Evolutionary conservation across 305 asterid species (phyloP), one percentile per base, ranked within the genome.

Genomic region (Withania somnifera): DNA sequence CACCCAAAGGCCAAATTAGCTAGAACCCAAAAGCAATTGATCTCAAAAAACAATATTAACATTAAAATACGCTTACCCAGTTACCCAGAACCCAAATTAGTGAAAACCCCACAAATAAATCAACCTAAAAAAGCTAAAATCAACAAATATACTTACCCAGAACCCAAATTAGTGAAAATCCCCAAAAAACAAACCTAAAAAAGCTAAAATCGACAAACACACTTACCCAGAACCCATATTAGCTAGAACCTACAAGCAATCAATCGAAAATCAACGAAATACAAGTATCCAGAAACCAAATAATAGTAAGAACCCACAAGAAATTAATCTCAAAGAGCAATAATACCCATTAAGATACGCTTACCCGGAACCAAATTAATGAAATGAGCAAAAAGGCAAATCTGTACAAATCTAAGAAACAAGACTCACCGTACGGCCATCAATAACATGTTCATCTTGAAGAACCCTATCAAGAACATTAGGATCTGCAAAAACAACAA

Each of bases 401-500:
- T 30, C 30, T 30, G 6, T 3, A 30, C 6, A 63, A 30, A 60
- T 60, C 68, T 60, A 26, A 26, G 11, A 26, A 60, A 17, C 9
- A 63, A 63, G 13, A 60, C 91, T 87, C 81, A 94, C 98, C 87
- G 95, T 88, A 73, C 98, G 97, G 57, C 95, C 97, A 87, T 94
- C 98, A 66, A 94, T 92, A 34, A 87, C 89, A 80, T 94, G 98
- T n/a, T 89, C 90, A 50, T 93, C 98, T 80, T 91, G 95, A 67
- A 94, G 94, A 87, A 94, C 97, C 84, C 88, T 86, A 82, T 94
- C 98, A 9, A 94, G 93, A 82, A 88, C 60, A 53, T 67, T 81
- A 30, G 98, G 98, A 93, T 94, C 98, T 77, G 98, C 67, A 84
- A 94, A 94, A 0, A 93, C 98, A 7, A 94, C 98, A 77, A 94